Percentiles rank a stretch among this genome's conserved stretches.
Evolutionary conservation across 2,329 filamentous ascomycete species (phyloP).

Genomic region (Exophiala sideris): DNA sequence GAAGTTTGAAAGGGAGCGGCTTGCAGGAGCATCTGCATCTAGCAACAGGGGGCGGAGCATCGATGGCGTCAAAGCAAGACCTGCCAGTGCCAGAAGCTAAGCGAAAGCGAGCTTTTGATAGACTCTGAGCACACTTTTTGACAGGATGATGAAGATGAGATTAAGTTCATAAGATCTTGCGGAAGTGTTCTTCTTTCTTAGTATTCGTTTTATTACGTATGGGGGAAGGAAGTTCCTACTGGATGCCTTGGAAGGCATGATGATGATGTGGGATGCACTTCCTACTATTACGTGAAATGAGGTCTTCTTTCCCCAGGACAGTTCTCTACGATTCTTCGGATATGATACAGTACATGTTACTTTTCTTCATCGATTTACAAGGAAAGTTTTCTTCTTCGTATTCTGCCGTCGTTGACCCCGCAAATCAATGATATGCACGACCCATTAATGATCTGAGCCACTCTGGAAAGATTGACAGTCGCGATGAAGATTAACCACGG

Average conservation of each 20-base stretch:
- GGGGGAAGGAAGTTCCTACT: background rate
- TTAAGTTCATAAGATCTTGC: conserved; percentile 16
- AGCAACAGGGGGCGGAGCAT: background rate
- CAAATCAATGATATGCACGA: too few species aligned
- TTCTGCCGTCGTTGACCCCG: too few species aligned
- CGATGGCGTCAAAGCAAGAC: background rate
- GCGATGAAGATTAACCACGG: too few species aligned
- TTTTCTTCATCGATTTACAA: too few species aligned
- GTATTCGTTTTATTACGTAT: conserved; percentile 3
- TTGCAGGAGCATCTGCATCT: background rate
- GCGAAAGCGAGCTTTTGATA: conserved; percentile 2
- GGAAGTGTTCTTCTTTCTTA: conserved; percentile 13
- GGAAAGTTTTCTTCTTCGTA: too few species aligned
- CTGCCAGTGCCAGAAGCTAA: background rate
- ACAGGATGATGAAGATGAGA: conserved; percentile 9
- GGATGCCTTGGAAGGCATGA: background rate
- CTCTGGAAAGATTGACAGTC: too few species aligned
- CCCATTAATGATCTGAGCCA: too few species aligned
- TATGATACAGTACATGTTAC: too few species aligned
- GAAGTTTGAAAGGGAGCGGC: background rate
- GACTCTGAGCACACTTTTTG: background rate
- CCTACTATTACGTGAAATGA: too few species aligned
- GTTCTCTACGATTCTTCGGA: too few species aligned
- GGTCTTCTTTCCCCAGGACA: too few species aligned
- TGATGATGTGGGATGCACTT: too few species aligned